Conservation (phyloP, 371 early-diverging fungal species). For the Rhizopus stolonifer region DNA sequence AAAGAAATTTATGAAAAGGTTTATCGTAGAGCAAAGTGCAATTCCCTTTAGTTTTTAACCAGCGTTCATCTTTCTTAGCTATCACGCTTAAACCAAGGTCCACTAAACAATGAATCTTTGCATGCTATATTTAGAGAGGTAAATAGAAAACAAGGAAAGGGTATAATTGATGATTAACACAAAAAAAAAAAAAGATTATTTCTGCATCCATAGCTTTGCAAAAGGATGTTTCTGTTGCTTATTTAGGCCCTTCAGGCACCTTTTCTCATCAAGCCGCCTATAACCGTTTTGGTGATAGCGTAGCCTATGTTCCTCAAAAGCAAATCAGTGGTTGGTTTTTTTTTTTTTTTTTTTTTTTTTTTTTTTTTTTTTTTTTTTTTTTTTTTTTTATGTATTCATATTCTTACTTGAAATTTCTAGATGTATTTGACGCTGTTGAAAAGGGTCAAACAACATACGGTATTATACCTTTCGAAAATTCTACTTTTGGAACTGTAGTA, state of each 20-base stretch:
- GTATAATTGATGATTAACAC: too few species aligned
- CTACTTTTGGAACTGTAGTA: slow-evolving; percentile 83
- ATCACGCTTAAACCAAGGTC: slow-evolving; percentile 75
- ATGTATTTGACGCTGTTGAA: slow-evolving; percentile 82
- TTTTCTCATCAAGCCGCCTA: slow-evolving; percentile 91
- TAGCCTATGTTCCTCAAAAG: slow-evolving; percentile 68
- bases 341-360: neutral
- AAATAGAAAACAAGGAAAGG: neutral
- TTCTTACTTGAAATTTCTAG: slow-evolving; percentile 21
- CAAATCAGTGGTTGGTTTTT: slow-evolving; percentile 51
- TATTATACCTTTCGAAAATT: slow-evolving; percentile 95
- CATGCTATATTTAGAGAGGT: slow-evolving; percentile 85
- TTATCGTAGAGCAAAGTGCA: neutral
- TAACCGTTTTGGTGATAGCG: slow-evolving; percentile 78
- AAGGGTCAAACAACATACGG: slow-evolving; percentile 81
- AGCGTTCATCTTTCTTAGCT: slow-evolving; percentile 37
- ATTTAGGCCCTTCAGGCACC: slow-evolving; percentile 92
- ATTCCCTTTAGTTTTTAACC: neutral
- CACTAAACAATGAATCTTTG: slow-evolving; percentile 72
- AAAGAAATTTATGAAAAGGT: slow-evolving; percentile 68
- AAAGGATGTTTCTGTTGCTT: slow-evolving; percentile 80
- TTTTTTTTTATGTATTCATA: too few species aligned
- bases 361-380: too few species aligned
- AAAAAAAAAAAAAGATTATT: slow-evolving; percentile 81
- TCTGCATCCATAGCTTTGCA: slow-evolving; percentile 87